Percentiles rank a stretch among this genome's conserved stretches.
phyloP scores from a whole-genome alignment of 1,284 basidiomycete genomes.

The Phylloporus sp. region DNA sequence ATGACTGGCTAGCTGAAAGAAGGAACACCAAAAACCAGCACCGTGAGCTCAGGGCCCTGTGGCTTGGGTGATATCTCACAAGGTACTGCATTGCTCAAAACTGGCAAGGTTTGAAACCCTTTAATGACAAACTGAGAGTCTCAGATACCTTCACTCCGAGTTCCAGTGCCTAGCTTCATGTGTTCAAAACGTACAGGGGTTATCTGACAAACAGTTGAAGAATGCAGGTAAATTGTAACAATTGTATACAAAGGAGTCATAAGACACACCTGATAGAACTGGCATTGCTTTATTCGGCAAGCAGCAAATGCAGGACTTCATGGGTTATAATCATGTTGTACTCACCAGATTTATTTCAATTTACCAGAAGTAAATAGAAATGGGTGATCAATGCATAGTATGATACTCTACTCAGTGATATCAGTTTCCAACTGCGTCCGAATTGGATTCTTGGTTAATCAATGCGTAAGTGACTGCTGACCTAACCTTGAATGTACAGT shows the following conservation, averaged over 20 bases:
- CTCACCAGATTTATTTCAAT: neutral
- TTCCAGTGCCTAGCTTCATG: neutral
- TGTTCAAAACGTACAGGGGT: too few relatives aligned
- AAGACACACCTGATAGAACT: too few relatives aligned
- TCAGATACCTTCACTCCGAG: neutral
- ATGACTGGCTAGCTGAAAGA: neutral
- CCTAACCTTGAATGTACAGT: slow-evolving; percentile 12
- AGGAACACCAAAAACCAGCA: neutral
- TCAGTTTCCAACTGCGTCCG: neutral
- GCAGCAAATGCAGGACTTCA: too few relatives aligned
- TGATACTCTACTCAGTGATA: neutral
- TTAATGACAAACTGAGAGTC: neutral
- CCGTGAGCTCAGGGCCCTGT: neutral
- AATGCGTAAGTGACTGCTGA: neutral
- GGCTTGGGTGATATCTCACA: neutral
- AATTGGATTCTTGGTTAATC: slow-evolving; percentile 9
- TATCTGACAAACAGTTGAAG: too few relatives aligned
- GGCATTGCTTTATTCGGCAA: too few relatives aligned
- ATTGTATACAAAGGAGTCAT: too few relatives aligned
- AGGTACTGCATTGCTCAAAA: neutral
- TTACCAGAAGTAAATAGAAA: neutral
- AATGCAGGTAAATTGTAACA: too few relatives aligned
- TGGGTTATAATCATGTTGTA: too few relatives aligned
- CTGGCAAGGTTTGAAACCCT: neutral
- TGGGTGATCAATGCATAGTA: too few relatives aligned